Evolutionary conservation across 306 rosid species (phyloP).

Genomic region (Casuarina equisetifolia): DNA sequence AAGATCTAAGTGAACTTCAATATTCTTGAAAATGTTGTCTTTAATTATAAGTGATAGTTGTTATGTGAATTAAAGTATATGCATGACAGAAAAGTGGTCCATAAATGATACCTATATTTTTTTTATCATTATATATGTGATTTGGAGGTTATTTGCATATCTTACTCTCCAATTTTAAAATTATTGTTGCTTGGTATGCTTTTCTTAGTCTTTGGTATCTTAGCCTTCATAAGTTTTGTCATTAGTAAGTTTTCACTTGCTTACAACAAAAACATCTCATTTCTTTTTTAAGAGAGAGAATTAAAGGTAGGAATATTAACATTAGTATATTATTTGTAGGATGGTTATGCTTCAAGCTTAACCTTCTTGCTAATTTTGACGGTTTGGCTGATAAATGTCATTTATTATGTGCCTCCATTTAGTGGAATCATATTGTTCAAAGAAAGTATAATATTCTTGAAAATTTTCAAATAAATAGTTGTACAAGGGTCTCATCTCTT

Average conservation of each 20-base stretch:
- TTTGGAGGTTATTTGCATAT: conserved; percentile 4
- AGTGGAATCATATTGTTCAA: background rate
- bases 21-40: conserved; percentile 61
- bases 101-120: conserved; percentile 55
- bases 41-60: conserved; percentile 84
- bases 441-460: background rate
- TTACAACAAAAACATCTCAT: no score
- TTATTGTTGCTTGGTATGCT: background rate
- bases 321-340: no score
- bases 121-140: background rate
- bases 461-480: background rate
- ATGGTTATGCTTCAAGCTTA: no score
- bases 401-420: background rate
- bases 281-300: background rate
- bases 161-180: background rate
- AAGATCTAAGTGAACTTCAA: conserved; percentile 63
- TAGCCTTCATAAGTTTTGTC: background rate
- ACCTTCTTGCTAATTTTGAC: no score
- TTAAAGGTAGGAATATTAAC: no score
- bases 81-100: conserved; percentile 80
- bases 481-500: conserved; percentile 21
- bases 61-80: conserved; percentile 88
- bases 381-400: no score
- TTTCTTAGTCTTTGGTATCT: background rate
- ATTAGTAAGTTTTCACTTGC: background rate